Base-by-base conservation (phyloP, 139 green algal genomes). In the Picochlorum sp. region DNA sequence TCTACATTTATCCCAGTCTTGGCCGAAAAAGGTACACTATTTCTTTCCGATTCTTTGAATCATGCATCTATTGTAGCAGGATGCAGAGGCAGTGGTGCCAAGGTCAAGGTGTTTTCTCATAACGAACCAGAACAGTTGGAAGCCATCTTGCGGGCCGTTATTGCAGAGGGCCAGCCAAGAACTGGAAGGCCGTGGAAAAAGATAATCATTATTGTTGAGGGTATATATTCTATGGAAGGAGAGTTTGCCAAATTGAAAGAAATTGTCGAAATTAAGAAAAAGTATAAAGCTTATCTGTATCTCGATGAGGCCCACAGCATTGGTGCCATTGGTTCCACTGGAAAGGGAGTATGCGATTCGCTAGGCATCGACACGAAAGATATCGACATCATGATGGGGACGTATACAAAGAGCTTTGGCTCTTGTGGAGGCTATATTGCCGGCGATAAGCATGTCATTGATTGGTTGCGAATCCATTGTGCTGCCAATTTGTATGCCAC, bases 231-330 rank as follows among this genome's bases (percentile, higher is more conserved):
- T 58, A 99, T 99, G 93, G 93, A 99, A 73, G 93, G 93, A 0
- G 91, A 99, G 83, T 69, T 91, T 16, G 82, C 68, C 45, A 50
- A 64, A 35, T 79, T 99, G 52, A 61, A 63, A n/a, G 75, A 87
- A 29, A 88, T 98, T 24, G 86, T 98, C 26, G 77, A 67, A 6
- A 64, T 98, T 12, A 90, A 88, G 63, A 95, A 95, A 68, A 86
- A 86, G 67, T 68, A 55, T 3, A 56, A 35, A 73, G 88, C 86
- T 1, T 98, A 99, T 72, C 54, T 98, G 14, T 99, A 91, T 71
- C 70, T 99, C n/a, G 93, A 99, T 52, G 93, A 99, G 78, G 93
- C 93, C n/a, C 93, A 99, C 79, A 87, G 67, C 71, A 95, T 99
- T 18, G 93, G 93, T 14, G 91, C 91, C 2, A 69, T 98, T 59